A percentile compares a stretch with the other conserved stretches of the same genome.
Conservation (phyloP, 768 basidiomycete species). For the Clitopilus hobsonii region DNA sequence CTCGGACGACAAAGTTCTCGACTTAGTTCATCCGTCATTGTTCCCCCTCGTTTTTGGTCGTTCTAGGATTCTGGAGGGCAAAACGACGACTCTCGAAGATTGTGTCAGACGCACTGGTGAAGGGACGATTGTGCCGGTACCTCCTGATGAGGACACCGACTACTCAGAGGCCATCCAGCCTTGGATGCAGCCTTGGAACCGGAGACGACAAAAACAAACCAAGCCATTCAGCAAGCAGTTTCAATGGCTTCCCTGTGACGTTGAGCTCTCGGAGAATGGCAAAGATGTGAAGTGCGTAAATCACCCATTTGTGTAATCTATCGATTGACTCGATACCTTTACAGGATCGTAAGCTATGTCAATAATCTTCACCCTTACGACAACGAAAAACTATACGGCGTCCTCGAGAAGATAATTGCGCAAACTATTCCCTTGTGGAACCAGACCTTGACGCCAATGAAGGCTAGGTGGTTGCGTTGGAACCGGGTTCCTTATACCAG, state of each 20-base stretch:
- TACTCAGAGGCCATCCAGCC: not conserved
- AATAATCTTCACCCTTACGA: slow-evolving; percentile 32
- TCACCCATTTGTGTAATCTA: not conserved
- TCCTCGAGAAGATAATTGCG: slow-evolving; percentile 21
- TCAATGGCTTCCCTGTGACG: slow-evolving; percentile 8
- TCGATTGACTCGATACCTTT: not conserved
- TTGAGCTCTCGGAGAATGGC: slow-evolving; percentile 1
- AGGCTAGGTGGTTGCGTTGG: not conserved
- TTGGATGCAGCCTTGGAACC: no score
- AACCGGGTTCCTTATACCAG: slow-evolving; percentile 5
- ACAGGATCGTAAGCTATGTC: slow-evolving; percentile 28
- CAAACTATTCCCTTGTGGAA: slow-evolving; percentile 26
- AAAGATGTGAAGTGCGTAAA: not conserved
- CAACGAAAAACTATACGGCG: slow-evolving; percentile 16
- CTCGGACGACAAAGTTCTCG: slow-evolving; percentile 32
- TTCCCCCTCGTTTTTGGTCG: slow-evolving; percentile 27
- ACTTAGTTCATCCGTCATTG: slow-evolving; percentile 36
- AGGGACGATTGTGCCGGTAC: slow-evolving; percentile 7
- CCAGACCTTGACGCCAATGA: slow-evolving; percentile 16
- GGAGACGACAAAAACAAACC: no score
- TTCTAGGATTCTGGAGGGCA: slow-evolving; percentile 10
- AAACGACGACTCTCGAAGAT: slow-evolving; percentile 8
- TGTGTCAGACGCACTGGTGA: slow-evolving; percentile 11
- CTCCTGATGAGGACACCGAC: not conserved
- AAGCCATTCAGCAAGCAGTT: slow-evolving; percentile 7